phyloP scores from a whole-genome alignment of 2,329 filamentous ascomycete genomes.

The Scedosporium boydii region DNA sequence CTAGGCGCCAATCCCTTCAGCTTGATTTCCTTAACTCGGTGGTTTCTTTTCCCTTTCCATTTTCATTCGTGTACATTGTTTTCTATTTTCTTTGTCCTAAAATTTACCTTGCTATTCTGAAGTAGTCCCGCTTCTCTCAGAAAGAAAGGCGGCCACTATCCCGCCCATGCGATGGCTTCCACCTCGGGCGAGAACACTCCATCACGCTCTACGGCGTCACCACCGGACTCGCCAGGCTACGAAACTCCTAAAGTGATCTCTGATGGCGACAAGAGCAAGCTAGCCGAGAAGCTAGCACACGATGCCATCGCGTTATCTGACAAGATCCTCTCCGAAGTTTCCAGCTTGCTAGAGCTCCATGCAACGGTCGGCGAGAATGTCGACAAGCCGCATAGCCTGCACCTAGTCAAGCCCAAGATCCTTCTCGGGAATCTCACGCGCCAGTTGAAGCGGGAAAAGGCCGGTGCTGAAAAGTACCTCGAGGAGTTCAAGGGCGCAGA shows the following conservation, averaged over 20 bases:
- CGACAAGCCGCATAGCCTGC: neutral
- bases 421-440: conserved; percentile 6
- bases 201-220: neutral
- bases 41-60: no score
- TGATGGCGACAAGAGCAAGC: neutral
- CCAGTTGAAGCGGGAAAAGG: conserved; percentile 2
- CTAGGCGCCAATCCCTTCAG: no score
- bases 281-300: neutral
- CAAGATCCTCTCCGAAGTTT: conserved; percentile 2
- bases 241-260: neutral
- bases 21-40: no score
- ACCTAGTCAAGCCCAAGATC: neutral
- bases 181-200: neutral
- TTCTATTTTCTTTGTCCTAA: neutral
- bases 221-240: neutral
- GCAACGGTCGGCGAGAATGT: neutral
- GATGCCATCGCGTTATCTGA: conserved; percentile 2
- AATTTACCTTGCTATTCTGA: no score
- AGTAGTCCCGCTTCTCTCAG: no score
- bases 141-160: neutral
- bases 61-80: neutral
- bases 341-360: conserved; percentile 4
- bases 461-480: neutral
- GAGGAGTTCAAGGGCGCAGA: neutral
- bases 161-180: neutral